These are phyloP conservation scores for Symbiodinium pilosum DNA, from an alignment of 73 alveolate genomes.

Conservation along the genomic window DNA sequence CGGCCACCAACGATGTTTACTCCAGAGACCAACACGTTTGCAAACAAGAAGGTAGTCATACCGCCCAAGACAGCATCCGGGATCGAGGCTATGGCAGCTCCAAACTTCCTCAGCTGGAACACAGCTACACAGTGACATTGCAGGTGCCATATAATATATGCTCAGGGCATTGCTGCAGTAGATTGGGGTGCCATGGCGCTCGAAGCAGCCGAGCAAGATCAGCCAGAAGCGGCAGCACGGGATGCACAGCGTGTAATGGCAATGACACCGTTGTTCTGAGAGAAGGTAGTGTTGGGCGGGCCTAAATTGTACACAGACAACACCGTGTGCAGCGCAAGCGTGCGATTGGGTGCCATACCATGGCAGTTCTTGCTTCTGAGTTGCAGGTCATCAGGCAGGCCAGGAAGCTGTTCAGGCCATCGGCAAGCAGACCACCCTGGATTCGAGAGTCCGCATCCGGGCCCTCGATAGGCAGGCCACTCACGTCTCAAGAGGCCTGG, in stretches of 20 bases:
- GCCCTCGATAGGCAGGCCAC: constrained; percentile 65
- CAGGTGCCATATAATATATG: no score
- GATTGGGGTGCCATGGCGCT: not conserved
- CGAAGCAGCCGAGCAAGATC: constrained; percentile 8
- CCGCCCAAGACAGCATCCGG: constrained; percentile 79
- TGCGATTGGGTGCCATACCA: not conserved
- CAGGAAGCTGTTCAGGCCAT: constrained; percentile 63
- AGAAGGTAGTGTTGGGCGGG: constrained; percentile 88
- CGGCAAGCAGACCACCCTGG: constrained; percentile 76
- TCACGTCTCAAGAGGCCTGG: constrained; percentile 59
- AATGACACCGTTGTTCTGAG: constrained; percentile 81
- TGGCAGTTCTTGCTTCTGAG: not conserved
- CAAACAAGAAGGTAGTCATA: constrained; percentile 64
- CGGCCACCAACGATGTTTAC: constrained; percentile 39
- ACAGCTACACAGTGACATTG: no score
- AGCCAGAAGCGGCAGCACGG: constrained; percentile 82
- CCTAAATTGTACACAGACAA: not conserved
- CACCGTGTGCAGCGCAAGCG: not conserved
- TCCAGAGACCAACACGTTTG: constrained; percentile 74
- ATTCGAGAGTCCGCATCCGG: constrained; percentile 36
- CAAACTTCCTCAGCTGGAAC: constrained; percentile 33
- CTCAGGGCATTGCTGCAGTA: no score
- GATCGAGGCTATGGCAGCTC: constrained; percentile 54
- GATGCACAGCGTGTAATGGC: constrained; percentile 84
- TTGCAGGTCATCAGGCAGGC: constrained; percentile 42